Percentiles rank a stretch among this genome's conserved stretches.
phyloP scores from a whole-genome alignment of 2,329 filamentous ascomycete species.

The Calonectria fujianensis region DNA sequence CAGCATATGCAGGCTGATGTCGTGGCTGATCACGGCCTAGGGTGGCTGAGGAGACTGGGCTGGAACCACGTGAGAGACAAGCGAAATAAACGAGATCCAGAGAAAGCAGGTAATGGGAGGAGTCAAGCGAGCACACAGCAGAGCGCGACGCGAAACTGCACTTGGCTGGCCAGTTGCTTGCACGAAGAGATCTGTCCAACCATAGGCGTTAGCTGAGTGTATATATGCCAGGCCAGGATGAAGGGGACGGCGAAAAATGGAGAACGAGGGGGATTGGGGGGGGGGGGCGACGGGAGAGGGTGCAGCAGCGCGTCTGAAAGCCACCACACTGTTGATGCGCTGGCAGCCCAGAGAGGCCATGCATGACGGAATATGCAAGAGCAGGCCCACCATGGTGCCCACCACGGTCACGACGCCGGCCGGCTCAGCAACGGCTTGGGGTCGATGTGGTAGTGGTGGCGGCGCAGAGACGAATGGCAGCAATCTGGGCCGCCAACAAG shows the following conservation, averaged over 20 bases:
- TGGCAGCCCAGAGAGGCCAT: conserved; percentile 64
- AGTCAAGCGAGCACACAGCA: conserved; percentile 44
- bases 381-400: conserved; percentile 49
- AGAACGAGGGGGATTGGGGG: conserved; percentile 49
- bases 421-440: conserved; percentile 39
- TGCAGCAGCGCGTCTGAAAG: conserved; percentile 55
- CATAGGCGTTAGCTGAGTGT: conserved; percentile 60
- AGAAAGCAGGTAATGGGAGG: conserved; percentile 25
- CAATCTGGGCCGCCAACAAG: conserved; percentile 35
- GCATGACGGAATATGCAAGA: conserved; percentile 76
- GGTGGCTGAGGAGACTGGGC: conserved; percentile 58
- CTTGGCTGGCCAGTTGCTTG: conserved; percentile 53
- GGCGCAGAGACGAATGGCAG: conserved; percentile 40
- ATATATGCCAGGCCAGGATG: conserved; percentile 56
- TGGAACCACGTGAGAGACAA: conserved; percentile 66
- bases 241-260: conserved; percentile 51
- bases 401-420: conserved; percentile 48
- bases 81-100: conserved; percentile 36
- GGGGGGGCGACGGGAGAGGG: conserved; percentile 50
- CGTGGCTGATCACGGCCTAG: conserved; percentile 60
- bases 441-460: conserved; percentile 37
- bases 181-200: conserved; percentile 59
- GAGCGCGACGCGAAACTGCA: conserved; percentile 48
- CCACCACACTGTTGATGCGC: conserved; percentile 61
- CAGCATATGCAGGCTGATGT: conserved; percentile 77